Percentiles rank a stretch among this genome's conserved stretches.
Evolutionary conservation across 1,139 yeast genomes (phyloP).

Genomic region (Yamadazyma kanchanaburiensis): DNA sequence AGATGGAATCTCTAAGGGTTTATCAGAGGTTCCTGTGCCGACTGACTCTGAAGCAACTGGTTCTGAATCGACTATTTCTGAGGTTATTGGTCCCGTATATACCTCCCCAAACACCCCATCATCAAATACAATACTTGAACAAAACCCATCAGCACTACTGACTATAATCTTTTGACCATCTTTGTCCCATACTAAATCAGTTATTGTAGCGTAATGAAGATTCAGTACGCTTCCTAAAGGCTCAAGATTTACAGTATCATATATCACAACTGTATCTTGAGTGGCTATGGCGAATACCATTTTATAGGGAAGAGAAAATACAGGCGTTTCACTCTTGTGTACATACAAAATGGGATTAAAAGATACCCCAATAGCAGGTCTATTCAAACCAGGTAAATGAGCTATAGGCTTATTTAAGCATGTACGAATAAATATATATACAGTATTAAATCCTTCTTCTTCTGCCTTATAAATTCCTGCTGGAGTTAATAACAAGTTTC

Average conservation of each 20-base stretch:
- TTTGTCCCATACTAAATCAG: slow-evolving; percentile 81
- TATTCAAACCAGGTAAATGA: slow-evolving; percentile 72
- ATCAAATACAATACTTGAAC: slow-evolving; percentile 60
- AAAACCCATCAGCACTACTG: slow-evolving; percentile 94
- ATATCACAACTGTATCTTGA: slow-evolving; percentile 78
- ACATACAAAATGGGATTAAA: slow-evolving; percentile 70
- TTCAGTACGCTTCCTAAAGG: slow-evolving; percentile 78
- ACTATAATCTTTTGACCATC: slow-evolving; percentile 72
- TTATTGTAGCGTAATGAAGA: slow-evolving; percentile 82
- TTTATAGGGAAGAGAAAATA: slow-evolving; percentile 63
- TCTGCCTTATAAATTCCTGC: slow-evolving; percentile 60
- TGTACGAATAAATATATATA: slow-evolving; percentile 69
- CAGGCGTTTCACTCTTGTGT: slow-evolving; percentile 5
- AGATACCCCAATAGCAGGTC: slow-evolving; percentile 79
- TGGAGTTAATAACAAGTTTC: slow-evolving; percentile 74
- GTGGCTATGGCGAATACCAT: slow-evolving; percentile 93
- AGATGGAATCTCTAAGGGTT: too few relatives aligned
- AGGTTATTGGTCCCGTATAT: slow-evolving; percentile 6
- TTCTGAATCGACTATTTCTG: too few relatives aligned
- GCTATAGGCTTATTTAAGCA: slow-evolving; percentile 71
- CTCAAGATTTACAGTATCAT: slow-evolving; percentile 66
- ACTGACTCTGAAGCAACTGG: too few relatives aligned
- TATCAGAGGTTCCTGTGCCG: too few relatives aligned
- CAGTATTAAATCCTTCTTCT: slow-evolving; percentile 48
- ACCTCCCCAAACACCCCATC: slow-evolving; percentile 49